A percentile compares a stretch with the other conserved stretches of the same genome.
Conservation (phyloP, 257 asterid genomes). For the Thymus mandschuricus region DNA sequence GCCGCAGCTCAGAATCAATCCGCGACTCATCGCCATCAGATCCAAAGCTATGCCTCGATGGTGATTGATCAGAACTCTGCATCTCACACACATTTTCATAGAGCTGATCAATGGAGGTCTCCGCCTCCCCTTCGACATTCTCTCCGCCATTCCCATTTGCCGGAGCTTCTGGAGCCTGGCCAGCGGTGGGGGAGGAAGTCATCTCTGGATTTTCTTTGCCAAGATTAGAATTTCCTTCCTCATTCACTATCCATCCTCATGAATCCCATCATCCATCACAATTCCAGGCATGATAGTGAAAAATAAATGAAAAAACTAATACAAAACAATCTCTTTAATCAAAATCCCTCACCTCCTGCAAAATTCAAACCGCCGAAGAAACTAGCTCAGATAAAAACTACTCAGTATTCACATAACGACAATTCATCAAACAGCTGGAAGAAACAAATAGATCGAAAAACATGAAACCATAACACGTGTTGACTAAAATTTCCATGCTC, state of each 20-base stretch:
- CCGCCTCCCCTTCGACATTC: slow-evolving; percentile 49
- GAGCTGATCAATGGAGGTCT: slow-evolving; percentile 85
- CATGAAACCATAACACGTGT: slow-evolving; percentile 4
- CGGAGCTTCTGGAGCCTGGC: slow-evolving; percentile 43
- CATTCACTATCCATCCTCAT: slow-evolving; percentile 52
- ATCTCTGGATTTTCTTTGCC: slow-evolving; percentile 42
- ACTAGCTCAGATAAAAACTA: slow-evolving; percentile 22
- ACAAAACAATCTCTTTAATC: slow-evolving; percentile 36
- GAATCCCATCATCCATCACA: slow-evolving; percentile 66
- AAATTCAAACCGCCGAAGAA: slow-evolving; percentile 19
- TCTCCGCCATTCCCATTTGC: slow-evolving; percentile 38
- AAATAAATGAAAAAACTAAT: slow-evolving; percentile 32
- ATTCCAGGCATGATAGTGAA: slow-evolving; percentile 66
- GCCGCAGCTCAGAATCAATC: slow-evolving; percentile 83
- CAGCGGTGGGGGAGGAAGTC: slow-evolving; percentile 32
- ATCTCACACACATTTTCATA: slow-evolving; percentile 89
- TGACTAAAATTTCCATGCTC: slow-evolving; percentile 10
- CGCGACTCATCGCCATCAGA: slow-evolving; percentile 95
- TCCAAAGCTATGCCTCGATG: slow-evolving; percentile 86
- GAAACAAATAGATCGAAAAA: slow-evolving; percentile 33
- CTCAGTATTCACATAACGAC: not conserved
- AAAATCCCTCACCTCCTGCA: slow-evolving; percentile 44
- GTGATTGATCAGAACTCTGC: slow-evolving; percentile 97
- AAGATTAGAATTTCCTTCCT: slow-evolving; percentile 44
- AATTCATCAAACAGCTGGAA: slow-evolving; percentile 15